Evolutionary conservation across 139 green algal genomes (phyloP), one percentile per base, ranked within the genome.

Genomic region (Zygnema cylindricum): DNA sequence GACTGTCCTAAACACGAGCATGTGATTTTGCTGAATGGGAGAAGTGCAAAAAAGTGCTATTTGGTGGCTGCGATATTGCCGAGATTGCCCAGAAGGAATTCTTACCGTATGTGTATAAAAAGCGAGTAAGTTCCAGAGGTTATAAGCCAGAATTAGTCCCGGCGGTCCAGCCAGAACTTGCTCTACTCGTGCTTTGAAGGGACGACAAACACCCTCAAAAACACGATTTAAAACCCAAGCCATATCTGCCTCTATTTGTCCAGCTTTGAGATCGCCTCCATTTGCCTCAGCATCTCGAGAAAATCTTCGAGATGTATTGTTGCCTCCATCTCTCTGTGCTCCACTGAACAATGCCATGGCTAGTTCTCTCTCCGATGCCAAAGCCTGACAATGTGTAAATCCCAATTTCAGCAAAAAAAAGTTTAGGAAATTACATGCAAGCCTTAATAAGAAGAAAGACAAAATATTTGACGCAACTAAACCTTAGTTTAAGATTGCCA

Each of bases 171-270:
- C 69, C 25, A 92, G 63, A 76, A 92, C 88, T 43, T 92, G 88
- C 83, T 92, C 88, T 82, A 92, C 88, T 33, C 88, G 77, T 38
- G 97, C 96, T 85, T 96, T 96, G n/a, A 99, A 95, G 42, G 97
- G 97, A 0, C 96, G 91, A 92, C 96, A 98, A 41, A 99, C 95
- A 86, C 93, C 94, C 87, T 99, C 96, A 86, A 99, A 97, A 30
- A 99, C 95, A 40, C 93, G 90, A 92, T 98, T 95, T 79, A 99
- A 93, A 84, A 98, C 93, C 0, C 41, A 88, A 38, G 41, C 63
- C 43, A 57, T 88, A 86, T 81, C 55, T 73, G 7, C 81, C 69
- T 89, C 55, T 7, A 57, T 43, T 43, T 1, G 1, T 1, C 42
- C 21, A 22, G 22, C 69, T 2, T 89, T 16, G 7, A 3, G 3